phyloP scores from a whole-genome alignment of 2,329 filamentous ascomycete genomes.

The Scytalidium lignicola region DNA sequence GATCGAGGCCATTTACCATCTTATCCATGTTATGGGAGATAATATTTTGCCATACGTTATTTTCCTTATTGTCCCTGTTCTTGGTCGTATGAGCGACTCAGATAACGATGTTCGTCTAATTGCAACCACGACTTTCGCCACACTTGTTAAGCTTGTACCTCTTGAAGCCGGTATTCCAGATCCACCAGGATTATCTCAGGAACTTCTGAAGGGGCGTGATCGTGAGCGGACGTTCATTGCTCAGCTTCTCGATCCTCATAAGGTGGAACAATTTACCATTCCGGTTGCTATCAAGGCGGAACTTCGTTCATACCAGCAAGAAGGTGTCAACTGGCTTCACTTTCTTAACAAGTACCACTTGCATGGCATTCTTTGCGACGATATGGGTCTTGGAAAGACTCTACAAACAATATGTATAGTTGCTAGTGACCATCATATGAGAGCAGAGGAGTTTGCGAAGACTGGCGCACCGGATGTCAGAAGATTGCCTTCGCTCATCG shows the following conservation, averaged over 20 bases:
- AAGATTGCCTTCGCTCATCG: slow-evolving; percentile 82
- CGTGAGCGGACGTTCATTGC: slow-evolving; percentile 94
- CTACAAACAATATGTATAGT: slow-evolving; percentile 97
- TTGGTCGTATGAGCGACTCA: slow-evolving; percentile 97
- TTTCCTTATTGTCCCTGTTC: slow-evolving; percentile 94
- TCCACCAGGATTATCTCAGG: slow-evolving; percentile 83
- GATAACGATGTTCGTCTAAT: slow-evolving; percentile 93
- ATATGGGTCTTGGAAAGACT: slow-evolving; percentile 98
- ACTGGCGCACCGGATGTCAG: slow-evolving; percentile 74
- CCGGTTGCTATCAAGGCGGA: slow-evolving; percentile 97
- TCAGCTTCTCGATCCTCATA: slow-evolving; percentile 93
- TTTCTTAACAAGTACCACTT: slow-evolving; percentile 98
- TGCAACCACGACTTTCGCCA: slow-evolving; percentile 94
- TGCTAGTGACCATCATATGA: slow-evolving; percentile 91
- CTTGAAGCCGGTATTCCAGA: slow-evolving; percentile 96
- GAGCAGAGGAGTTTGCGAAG: slow-evolving; percentile 83
- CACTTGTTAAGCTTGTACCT: slow-evolving; percentile 92
- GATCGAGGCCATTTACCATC: slow-evolving; percentile 91
- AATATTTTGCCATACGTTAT: slow-evolving; percentile 95
- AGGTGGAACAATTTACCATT: slow-evolving; percentile 89
- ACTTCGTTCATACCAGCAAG: slow-evolving; percentile 93
- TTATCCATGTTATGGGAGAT: slow-evolving; percentile 98
- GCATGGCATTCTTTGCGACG: slow-evolving; percentile 96
- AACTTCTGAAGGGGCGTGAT: slow-evolving; percentile 84
- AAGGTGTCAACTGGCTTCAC: slow-evolving; percentile 97